Conservation (phyloP, 345 rosid species). For the Carallia pectinifolia region DNA sequence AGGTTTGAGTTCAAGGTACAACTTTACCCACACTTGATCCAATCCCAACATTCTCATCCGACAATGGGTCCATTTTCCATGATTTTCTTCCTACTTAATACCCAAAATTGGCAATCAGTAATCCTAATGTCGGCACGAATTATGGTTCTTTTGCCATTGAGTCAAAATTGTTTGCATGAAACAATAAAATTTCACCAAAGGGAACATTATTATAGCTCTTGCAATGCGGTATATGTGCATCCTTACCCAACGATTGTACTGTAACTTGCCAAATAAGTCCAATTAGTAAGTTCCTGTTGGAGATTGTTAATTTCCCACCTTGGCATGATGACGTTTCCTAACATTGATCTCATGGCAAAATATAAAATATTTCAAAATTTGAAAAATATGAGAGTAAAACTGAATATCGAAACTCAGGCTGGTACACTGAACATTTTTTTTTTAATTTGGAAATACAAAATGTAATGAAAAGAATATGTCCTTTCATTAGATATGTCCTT, state of each 20-base stretch:
- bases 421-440: too few relatives aligned
- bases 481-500: too few relatives aligned
- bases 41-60: not conserved
- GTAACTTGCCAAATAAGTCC: too few relatives aligned
- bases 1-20: not conserved
- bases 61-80: not conserved
- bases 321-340: too few relatives aligned
- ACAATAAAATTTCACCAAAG: not conserved
- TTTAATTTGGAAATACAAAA: too few relatives aligned
- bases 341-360: too few relatives aligned
- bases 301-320: too few relatives aligned
- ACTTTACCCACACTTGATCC: not conserved
- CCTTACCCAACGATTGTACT: not conserved
- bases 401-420: too few relatives aligned
- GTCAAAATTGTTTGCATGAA: not conserved
- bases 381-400: too few relatives aligned
- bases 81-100: slow-evolving; percentile 9
- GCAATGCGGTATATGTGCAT: not conserved
- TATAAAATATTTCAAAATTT: too few relatives aligned
- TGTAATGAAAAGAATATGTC: too few relatives aligned
- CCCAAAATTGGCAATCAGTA: slow-evolving; percentile 10
- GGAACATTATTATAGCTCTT: not conserved
- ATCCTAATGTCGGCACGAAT: slow-evolving; percentile 27
- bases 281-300: too few relatives aligned
- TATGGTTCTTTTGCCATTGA: slow-evolving; percentile 1